These are phyloP conservation scores for Monosporascus sp. DNA, from an alignment of 2,329 filamentous ascomycete genomes.

Conservation along the genomic window DNA sequence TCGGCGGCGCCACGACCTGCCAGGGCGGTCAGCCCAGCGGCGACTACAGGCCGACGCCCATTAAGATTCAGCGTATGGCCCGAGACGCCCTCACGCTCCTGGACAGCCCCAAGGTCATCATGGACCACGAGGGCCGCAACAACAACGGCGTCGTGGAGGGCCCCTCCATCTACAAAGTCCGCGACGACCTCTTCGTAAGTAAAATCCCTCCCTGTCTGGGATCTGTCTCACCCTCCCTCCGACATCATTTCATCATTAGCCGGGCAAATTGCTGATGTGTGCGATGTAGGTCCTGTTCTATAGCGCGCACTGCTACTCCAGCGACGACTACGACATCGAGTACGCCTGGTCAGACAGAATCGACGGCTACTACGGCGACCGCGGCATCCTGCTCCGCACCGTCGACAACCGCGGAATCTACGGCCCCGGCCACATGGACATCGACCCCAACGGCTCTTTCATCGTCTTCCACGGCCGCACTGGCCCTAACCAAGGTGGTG, in stretches of 20 bases:
- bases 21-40: slow-evolving; percentile 18
- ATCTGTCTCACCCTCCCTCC: background rate
- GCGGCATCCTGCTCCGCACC: slow-evolving; percentile 24
- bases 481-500: slow-evolving; percentile 9
- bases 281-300: slow-evolving; percentile 19
- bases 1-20: slow-evolving; percentile 26
- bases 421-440: slow-evolving; percentile 25
- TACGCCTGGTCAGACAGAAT: slow-evolving; percentile 26
- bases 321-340: slow-evolving; percentile 28
- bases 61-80: slow-evolving; percentile 24
- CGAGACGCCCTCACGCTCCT: slow-evolving; percentile 23
- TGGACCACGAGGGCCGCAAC: slow-evolving; percentile 22
- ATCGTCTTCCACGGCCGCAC: slow-evolving; percentile 25
- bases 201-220: too few species aligned
- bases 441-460: slow-evolving; percentile 22
- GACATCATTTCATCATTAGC: background rate
- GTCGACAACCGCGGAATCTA: slow-evolving; percentile 22
- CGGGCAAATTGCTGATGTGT: background rate
- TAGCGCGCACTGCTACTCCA: slow-evolving; percentile 26
- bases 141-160: slow-evolving; percentile 27
- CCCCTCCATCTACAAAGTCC: slow-evolving; percentile 23
- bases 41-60: slow-evolving; percentile 22
- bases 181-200: slow-evolving; percentile 17
- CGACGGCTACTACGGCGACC: slow-evolving; percentile 21
- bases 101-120: slow-evolving; percentile 17